Percentiles rank a stretch among this genome's conserved stretches.
These are phyloP conservation scores for Rhizopogon vinicolor DNA, from an alignment of 768 basidiomycete genomes.

Conservation along the genomic window DNA sequence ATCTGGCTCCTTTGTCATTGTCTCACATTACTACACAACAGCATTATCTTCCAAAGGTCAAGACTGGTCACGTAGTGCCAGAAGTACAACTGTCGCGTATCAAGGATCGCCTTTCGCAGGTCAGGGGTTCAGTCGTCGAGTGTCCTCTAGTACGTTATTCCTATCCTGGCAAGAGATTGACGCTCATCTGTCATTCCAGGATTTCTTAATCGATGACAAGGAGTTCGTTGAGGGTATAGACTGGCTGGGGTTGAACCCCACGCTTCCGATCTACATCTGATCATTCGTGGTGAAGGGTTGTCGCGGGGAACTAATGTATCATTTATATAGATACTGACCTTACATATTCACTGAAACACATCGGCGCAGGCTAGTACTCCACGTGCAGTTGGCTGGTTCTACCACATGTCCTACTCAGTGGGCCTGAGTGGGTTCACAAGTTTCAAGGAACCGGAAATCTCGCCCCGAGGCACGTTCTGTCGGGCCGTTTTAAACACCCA, in stretches of 20 bases:
- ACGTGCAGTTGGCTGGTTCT: too few species aligned
- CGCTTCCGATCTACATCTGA: conserved; percentile 74
- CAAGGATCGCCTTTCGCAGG: conserved; percentile 68
- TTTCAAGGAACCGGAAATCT: too few species aligned
- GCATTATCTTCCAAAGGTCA: conserved; percentile 71
- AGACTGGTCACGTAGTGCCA: conserved; percentile 78
- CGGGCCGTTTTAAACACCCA: too few species aligned
- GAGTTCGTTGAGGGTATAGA: conserved; percentile 65
- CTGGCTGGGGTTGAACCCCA: conserved; percentile 73
- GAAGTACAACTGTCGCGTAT: conserved; percentile 62
- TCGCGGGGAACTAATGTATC: too few species aligned
- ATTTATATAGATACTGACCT: too few species aligned
- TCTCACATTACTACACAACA: conserved; percentile 34
- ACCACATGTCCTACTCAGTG: too few species aligned
- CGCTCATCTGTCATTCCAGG: conserved; percentile 35
- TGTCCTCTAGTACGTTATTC: conserved; percentile 55
- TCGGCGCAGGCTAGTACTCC: neutral
- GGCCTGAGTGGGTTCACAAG: too few species aligned
- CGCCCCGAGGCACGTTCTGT: too few species aligned
- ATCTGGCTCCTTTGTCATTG: neutral
- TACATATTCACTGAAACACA: neutral
- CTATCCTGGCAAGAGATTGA: neutral
- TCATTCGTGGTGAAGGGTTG: neutral
- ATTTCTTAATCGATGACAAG: conserved; percentile 81
- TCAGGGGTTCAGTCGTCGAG: conserved; percentile 72